Base-by-base conservation (phyloP, 768 basidiomycete genomes). In the Amanita fuliginea region DNA sequence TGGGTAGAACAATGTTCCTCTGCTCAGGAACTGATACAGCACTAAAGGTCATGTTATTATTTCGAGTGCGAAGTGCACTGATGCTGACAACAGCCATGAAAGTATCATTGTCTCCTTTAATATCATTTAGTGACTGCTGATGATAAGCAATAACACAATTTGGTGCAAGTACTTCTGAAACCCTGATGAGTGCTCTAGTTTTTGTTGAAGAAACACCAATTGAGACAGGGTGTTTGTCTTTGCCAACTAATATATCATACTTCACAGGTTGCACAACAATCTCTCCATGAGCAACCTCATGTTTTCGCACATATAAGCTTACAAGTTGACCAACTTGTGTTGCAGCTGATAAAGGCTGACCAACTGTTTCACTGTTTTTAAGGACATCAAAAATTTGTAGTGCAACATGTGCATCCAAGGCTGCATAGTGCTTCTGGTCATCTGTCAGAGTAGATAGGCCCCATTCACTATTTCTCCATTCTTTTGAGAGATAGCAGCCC, bases 121-220 rank as follows among this genome's bases (percentile, higher is more conserved):
- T 13, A 28, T 55, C 44, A 4, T 33, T 42, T 14, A 56, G 35
- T 5, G 51, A 46, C 28, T 36, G 34, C 13, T 51, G 50, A 46
- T 55, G 54, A 22, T 44, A 43, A 8, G 48, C 28, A 11, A 57
- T 43, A 6, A 55, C 45, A 40, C 41, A 53, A 13, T 45, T 34
- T 28, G 56, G 56, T 48, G 56, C 56, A 19, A 57, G 42, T 3
- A 57, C 49, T 36, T 55, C 41, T 13, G 28, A 42, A 30, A 57
- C 51, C 18, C 46, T n/a, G 24, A 57, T 39, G 2, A 57, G 37
- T 32, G 54, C 56, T 37, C 52, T 28, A 5, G 54, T 57, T 30
- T 42, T 47, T 3, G 56, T 57, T 11, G 51, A 51, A 40, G 54
- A 53, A 7, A 55, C 47, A 39, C 42, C 35, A 19, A 56, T 34